Evolutionary conservation across 345 rosid genomes (phyloP).

Genomic region (Aquilaria yunnanensis): DNA sequence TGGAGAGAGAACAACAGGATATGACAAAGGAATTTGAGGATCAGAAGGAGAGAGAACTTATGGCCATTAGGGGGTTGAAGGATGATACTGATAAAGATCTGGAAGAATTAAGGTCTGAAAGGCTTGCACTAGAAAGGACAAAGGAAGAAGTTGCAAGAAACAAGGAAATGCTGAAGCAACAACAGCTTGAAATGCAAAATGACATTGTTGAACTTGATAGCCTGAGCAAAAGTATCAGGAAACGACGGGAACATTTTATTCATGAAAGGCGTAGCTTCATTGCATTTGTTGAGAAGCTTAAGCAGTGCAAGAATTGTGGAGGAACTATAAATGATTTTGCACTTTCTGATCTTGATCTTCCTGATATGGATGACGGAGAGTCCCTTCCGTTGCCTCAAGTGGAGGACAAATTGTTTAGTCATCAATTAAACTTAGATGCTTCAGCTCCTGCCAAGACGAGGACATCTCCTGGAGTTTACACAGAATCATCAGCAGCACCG

Average conservation of each 20-base stretch:
- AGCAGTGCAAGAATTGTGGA: conserved; percentile 55
- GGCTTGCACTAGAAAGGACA: conserved; percentile 34
- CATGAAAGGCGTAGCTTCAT: conserved; percentile 47
- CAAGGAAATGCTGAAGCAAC: conserved; percentile 43
- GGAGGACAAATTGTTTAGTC: conserved; percentile 27
- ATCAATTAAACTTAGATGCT: conserved; percentile 23
- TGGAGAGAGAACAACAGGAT: conserved; percentile 40
- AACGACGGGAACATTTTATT: conserved; percentile 41
- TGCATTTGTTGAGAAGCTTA: conserved; percentile 54
- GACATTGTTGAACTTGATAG: conserved; percentile 59
- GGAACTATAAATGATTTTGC: conserved; percentile 46
- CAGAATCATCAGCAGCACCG: conserved; percentile 31
- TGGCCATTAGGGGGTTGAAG: conserved; percentile 30
- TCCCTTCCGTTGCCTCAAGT: conserved; percentile 23
- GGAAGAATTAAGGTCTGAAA: conserved; percentile 46
- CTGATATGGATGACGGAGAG: conserved; percentile 34
- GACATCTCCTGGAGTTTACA: conserved; percentile 28
- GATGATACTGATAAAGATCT: conserved; percentile 43
- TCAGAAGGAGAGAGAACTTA: conserved; percentile 41
- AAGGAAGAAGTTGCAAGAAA: conserved; percentile 40
- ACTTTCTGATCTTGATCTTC: conserved; percentile 47
- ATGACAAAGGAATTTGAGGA: conserved; percentile 40
- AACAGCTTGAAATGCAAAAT: conserved; percentile 50
- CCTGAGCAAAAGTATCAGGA: conserved; percentile 51
- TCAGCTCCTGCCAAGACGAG: conserved; percentile 23